Evolutionary conservation across 768 basidiomycete species (phyloP), one percentile per base, ranked within the genome.

Genomic region (Amyloporia xantha): DNA sequence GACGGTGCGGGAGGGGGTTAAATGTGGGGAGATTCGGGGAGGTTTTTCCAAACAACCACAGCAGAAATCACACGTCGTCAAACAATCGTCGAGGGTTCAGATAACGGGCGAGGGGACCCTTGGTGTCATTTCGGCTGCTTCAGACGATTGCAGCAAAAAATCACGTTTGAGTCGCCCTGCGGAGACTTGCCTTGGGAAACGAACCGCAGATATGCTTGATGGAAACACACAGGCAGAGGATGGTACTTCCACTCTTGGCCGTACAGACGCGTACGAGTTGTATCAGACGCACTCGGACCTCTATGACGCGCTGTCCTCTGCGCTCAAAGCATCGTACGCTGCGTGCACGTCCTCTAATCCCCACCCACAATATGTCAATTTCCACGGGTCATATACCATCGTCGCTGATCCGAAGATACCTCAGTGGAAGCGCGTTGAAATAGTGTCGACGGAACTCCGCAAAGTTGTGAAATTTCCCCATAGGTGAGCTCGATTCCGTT

Each of bases 371-470:
- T 45, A 28, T 44, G 28, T 55, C 39, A 44, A 40, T 11, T 59
- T 57, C 50, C 27, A 47, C 21, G 58, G 55, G 3, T 24, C 46
- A 5, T 59, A 51, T 48, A 48, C 58, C n/a, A 48, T 59, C 26
- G 41, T 59, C 23, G 46, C 51, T n/a, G 58, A 59, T 49, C 54
- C 58, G 7, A 26, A 44, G 13, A 21, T 55, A 15, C 17, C 26
- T 7, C n/a, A 43, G 15, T 30, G 27, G 36, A 20, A 28, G 33
- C 55, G 50, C 28, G 54, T 44, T 28, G 41, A 35, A 43, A 44
- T 48, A 25, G 47, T 55, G 3, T 49, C 54, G 9, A 33, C 17
- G n/a, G 42, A 49, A 3, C 33, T 55, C 15, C 21, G 41, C 5
- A 55, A 44, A 40, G 48, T 52, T 23, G 48, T 25, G 4, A 47